Evolutionary conservation across 352 stramenopile genomes (phyloP), one percentile per base, ranked within the genome.

Genomic region (Pythium rhizo-oryzae): DNA sequence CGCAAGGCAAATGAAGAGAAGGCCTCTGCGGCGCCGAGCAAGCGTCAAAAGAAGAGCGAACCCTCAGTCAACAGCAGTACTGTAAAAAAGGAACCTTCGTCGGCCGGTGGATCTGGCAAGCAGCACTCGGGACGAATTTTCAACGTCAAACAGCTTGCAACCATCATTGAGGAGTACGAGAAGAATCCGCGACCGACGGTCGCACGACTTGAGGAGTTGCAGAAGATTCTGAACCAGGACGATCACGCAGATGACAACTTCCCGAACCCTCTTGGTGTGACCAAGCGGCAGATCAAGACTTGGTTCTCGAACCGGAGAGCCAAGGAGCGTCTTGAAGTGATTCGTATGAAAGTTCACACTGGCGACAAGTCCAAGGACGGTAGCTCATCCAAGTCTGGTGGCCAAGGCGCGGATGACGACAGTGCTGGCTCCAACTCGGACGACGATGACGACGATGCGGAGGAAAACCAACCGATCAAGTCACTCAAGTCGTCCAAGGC

Each of bases 81-180:
- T 43, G 60, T 39, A 78, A 87, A 68, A 75, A 71, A 68, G 81
- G 80, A 59, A 12, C 16, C 59, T 8, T 35, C 49, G 28, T 50
- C 8, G 50, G 43, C 53, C n/a, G 50, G 62, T 30, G 19, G 54
- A 15, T 16, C 30, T 16, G 19, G 43, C 18, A 72, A 68, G 59
- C 59, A 75, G 56, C 80, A 90, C 37, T 65, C 79, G 19, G 86
- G 84, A 16, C 85, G 85, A 59, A 87, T 94, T 59, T 95, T 93
- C 46, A 95, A 93, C 59, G 80, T 94, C 35, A 93, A 94, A 67
- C 87, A 95, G 72, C 76, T 95, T 9, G 84, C 84, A 23, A 91
- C 82, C 43, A 90, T 95, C 41, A 91, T 93, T 51, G 87, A 93
- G 63, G 83, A 91, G 66, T 95, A 94, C 60, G 87, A 93, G 69